Evolutionary conservation across 345 rosid genomes (phyloP).

Genomic region (Lagerstroemia speciosa): DNA sequence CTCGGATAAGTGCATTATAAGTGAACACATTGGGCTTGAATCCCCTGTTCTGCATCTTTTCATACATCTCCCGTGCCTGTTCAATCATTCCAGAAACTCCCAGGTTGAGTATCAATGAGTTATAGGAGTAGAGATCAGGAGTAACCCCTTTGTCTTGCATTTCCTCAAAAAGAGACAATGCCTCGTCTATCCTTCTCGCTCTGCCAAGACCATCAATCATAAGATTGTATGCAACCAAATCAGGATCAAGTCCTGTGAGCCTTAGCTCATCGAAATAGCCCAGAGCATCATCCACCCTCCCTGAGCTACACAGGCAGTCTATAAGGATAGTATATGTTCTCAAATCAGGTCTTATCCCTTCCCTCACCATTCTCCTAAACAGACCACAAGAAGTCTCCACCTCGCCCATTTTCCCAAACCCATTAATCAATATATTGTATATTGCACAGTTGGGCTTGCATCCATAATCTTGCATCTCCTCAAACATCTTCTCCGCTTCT

Average conservation of each 20-base stretch:
- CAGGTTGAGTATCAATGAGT: constrained; percentile 60
- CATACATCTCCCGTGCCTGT: constrained; percentile 51
- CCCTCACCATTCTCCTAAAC: constrained; percentile 60
- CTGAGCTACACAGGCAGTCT: constrained; percentile 54
- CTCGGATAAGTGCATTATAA: constrained; percentile 76
- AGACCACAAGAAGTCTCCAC: constrained; percentile 54
- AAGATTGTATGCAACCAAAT: constrained; percentile 62
- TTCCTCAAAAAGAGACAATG: constrained; percentile 53
- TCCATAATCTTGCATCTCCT: constrained; percentile 67
- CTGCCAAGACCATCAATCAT: constrained; percentile 72
- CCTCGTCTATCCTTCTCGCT: constrained; percentile 54
- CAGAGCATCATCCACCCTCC: constrained; percentile 72
- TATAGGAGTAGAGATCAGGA: constrained; percentile 81
- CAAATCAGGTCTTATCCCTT: constrained; percentile 86
- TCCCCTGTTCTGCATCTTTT: constrained; percentile 51
- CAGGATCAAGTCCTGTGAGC: constrained; percentile 53
- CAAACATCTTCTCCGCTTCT: constrained; percentile 60
- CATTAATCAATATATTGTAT: constrained; percentile 79
- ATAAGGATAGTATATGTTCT: constrained; percentile 77
- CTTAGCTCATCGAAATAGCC: constrained; percentile 56
- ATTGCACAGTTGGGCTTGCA: constrained; percentile 80
- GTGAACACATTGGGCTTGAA: constrained; percentile 79
- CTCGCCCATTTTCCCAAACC: constrained; percentile 71
- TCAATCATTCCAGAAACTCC: constrained; percentile 61
- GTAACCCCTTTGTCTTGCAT: constrained; percentile 47